Evolutionary conservation across 805 yeast genomes (phyloP).

Genomic region (Kregervanrija pseudodelftensis): DNA sequence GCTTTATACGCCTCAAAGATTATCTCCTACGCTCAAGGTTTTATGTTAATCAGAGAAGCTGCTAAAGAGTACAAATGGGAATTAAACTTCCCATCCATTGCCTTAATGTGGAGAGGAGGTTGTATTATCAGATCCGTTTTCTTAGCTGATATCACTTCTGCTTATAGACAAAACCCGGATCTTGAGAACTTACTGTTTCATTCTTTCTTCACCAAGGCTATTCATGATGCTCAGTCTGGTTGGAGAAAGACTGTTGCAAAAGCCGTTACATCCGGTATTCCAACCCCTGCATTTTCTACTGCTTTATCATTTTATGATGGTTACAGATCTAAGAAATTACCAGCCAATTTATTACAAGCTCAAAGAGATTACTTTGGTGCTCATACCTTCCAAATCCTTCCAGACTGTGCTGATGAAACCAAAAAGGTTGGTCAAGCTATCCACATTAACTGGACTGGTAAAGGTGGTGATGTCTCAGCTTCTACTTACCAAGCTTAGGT

Average conservation of each 20-base stretch:
- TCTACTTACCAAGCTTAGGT: constrained; percentile 83
- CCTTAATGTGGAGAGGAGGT: constrained; percentile 99
- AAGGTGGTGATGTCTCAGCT: constrained; percentile 97
- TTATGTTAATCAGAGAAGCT: constrained; percentile 98
- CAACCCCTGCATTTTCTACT: constrained; percentile 96
- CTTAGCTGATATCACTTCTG: constrained; percentile 94
- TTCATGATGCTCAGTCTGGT: constrained; percentile 86
- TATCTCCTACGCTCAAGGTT: constrained; percentile 98
- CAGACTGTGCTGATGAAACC: constrained; percentile 69
- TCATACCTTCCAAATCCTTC: constrained; percentile 94
- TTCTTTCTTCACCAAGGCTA: constrained; percentile 88
- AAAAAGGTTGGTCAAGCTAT: constrained; percentile 77
- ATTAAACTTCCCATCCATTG: constrained; percentile 96
- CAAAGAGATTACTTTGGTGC: constrained; percentile 99
- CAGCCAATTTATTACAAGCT: constrained; percentile 98
- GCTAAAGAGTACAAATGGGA: constrained; percentile 96
- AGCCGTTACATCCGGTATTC: constrained; percentile 82
- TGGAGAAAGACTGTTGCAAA: constrained; percentile 87
- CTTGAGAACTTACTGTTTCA: constrained; percentile 93
- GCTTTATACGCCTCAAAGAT: constrained; percentile 98
- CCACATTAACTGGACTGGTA: constrained; percentile 99
- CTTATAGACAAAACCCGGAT: constrained; percentile 89
- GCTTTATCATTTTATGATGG: constrained; percentile 98
- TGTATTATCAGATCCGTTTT: constrained; percentile 98
- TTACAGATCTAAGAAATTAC: constrained; percentile 90